phyloP scores from a whole-genome alignment of 805 yeast genomes.

The Lipomyces yamadae region DNA sequence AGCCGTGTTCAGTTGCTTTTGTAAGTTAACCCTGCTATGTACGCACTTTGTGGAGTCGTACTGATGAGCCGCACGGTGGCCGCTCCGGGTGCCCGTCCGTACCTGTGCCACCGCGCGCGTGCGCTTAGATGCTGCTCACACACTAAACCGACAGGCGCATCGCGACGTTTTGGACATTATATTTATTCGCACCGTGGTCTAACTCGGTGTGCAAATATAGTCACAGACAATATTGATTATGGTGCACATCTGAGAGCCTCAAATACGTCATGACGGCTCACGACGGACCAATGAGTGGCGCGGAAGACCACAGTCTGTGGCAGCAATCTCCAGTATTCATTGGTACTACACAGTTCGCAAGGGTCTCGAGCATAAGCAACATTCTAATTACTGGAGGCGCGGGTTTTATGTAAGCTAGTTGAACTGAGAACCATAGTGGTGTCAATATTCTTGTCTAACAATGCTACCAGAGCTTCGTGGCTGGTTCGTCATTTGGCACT shows the following conservation, averaged over 20 bases:
- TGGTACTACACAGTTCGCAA: slow-evolving; percentile 30
- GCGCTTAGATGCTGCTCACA: too few species aligned
- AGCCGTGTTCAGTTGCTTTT: too few species aligned
- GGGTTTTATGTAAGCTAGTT: slow-evolving; percentile 53
- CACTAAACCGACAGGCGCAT: not conserved
- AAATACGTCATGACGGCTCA: not conserved
- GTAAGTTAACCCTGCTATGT: too few species aligned
- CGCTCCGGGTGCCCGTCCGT: too few species aligned
- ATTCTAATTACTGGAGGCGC: slow-evolving; percentile 61
- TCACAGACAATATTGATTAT: not conserved
- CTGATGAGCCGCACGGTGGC: not conserved
- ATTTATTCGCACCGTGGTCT: not conserved
- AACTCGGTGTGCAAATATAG: not conserved
- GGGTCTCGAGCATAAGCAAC: slow-evolving; percentile 13
- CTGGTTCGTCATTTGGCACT: slow-evolving; percentile 48
- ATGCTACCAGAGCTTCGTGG: slow-evolving; percentile 51
- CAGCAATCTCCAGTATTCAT: slow-evolving; percentile 24
- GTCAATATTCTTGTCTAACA: not conserved
- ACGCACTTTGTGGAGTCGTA: too few species aligned
- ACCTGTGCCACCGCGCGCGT: too few species aligned
- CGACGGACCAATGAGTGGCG: not conserved
- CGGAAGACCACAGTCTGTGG: slow-evolving; percentile 18
- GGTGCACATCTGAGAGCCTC: not conserved
- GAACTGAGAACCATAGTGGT: not conserved
- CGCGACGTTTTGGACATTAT: not conserved